Percentiles rank a stretch among this genome's conserved stretches.
These are phyloP conservation scores for Aspergillus spinulosporus DNA, from an alignment of 2,329 filamentous ascomycete species.

Conservation along the genomic window DNA sequence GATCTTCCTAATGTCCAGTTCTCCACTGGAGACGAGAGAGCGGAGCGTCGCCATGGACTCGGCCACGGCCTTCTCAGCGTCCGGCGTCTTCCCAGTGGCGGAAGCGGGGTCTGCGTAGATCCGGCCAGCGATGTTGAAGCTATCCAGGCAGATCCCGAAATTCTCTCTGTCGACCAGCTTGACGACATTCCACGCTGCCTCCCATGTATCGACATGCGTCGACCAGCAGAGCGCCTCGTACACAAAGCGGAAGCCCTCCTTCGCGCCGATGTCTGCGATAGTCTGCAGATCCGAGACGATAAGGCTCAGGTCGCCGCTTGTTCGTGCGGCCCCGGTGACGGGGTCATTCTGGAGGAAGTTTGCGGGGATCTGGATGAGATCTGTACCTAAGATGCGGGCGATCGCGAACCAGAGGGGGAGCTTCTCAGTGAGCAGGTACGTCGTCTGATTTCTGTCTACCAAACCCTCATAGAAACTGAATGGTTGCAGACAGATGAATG, in stretches of 20 bases:
- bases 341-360: slow-evolving; percentile 57
- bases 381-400: slow-evolving; percentile 63
- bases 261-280: slow-evolving; percentile 66
- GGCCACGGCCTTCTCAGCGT: slow-evolving; percentile 58
- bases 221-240: slow-evolving; percentile 76
- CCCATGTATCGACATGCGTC: slow-evolving; percentile 70
- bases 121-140: slow-evolving; percentile 72
- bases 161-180: slow-evolving; percentile 65
- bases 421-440: slow-evolving; percentile 57
- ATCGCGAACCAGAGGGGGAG: slow-evolving; percentile 70
- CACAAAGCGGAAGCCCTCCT: slow-evolving; percentile 62
- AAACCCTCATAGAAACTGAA: slow-evolving; percentile 79
- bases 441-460: slow-evolving; percentile 61
- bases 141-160: slow-evolving; percentile 76
- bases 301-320: slow-evolving; percentile 54
- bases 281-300: slow-evolving; percentile 64
- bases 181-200: slow-evolving; percentile 69
- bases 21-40: slow-evolving; percentile 23
- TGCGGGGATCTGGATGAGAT: slow-evolving; percentile 73
- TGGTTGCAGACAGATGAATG: slow-evolving; percentile 64
- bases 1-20: slow-evolving; percentile 62
- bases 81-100: slow-evolving; percentile 51
- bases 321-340: slow-evolving; percentile 39
- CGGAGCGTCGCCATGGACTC: slow-evolving; percentile 41
- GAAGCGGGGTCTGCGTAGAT: slow-evolving; percentile 69